Evolutionary conservation across 169 alveolate genomes (phyloP).

Genomic region (Eimeria praecox): DNA sequence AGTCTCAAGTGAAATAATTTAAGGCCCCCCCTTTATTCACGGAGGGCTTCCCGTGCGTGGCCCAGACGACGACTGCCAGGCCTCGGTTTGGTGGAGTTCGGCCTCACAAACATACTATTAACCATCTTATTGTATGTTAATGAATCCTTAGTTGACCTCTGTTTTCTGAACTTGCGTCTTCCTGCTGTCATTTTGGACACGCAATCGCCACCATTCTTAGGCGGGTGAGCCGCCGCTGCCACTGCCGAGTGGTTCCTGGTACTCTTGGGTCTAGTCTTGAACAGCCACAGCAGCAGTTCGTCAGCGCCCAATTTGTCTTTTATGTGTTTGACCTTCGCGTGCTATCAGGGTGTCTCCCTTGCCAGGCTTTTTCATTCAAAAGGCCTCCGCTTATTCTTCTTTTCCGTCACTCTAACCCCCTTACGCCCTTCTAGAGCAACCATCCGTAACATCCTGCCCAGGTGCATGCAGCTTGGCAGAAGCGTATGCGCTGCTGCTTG

Average conservation of each 20-base stretch:
- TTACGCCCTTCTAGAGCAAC: background rate
- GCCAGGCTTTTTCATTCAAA: background rate
- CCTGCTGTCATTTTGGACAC: background rate
- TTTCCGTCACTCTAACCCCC: background rate
- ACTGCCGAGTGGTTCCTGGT: background rate
- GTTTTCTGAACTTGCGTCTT: background rate
- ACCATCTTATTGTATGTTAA: background rate
- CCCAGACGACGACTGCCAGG: background rate
- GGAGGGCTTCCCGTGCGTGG: background rate
- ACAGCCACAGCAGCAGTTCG: slow-evolving; percentile 24
- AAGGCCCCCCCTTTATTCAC: background rate
- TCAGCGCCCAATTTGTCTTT: background rate
- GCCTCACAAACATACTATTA: background rate
- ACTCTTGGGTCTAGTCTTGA: background rate
- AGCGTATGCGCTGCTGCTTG: background rate
- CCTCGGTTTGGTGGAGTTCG: background rate
- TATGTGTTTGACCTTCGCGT: background rate
- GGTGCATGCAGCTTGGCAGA: background rate
- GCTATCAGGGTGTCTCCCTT: background rate
- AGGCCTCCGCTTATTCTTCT: no score
- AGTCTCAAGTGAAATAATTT: background rate
- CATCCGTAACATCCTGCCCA: background rate
- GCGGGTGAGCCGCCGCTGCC: background rate
- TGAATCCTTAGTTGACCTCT: background rate
- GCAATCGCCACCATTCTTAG: background rate